Conservation (phyloP, 1,284 basidiomycete genomes). For the Vanrija pseudolonga region DNA sequence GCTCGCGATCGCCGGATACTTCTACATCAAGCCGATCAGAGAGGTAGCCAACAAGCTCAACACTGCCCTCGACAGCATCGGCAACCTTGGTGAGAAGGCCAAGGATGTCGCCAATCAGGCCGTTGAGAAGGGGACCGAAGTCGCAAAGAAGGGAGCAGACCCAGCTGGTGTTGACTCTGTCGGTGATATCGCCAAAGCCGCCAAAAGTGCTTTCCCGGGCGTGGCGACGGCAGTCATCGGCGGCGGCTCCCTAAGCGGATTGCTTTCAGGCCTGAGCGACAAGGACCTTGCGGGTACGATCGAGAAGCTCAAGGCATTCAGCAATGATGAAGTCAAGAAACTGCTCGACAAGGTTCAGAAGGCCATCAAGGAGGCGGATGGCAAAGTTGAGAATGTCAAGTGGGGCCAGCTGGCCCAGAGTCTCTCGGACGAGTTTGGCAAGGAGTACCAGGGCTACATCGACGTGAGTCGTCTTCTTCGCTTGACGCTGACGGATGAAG, state of each 20-base stretch:
- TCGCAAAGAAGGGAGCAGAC: conserved; percentile 6
- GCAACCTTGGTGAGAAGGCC: conserved; percentile 4
- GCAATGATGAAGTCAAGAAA: too few relatives aligned
- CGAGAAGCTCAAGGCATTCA: too few relatives aligned
- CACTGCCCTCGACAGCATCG: conserved; percentile 23
- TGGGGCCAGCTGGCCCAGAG: conserved; percentile 39
- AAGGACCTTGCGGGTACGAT: too few relatives aligned
- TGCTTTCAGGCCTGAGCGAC: too few relatives aligned
- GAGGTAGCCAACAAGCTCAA: conserved; percentile 33
- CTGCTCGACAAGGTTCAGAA: conserved; percentile 8
- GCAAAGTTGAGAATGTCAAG: conserved; percentile 30
- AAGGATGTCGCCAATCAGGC: not conserved
- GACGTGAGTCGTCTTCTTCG: conserved; percentile 22
- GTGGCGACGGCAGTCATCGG: conserved; percentile 19
- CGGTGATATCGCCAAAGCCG: conserved; percentile 18
- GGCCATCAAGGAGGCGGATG: conserved; percentile 5
- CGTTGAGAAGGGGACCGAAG: not conserved
- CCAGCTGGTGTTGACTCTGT: not conserved
- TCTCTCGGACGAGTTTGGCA: conserved; percentile 32
- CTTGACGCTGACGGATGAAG: conserved; percentile 5
- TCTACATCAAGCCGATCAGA: conserved; percentile 44
- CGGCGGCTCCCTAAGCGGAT: not conserved
- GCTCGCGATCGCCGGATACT: conserved; percentile 33
- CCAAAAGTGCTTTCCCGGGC: conserved; percentile 34
- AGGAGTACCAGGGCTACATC: conserved; percentile 33